Evolutionary conservation across 2,329 filamentous ascomycete species (phyloP).

Genomic region (Cladosporium sp.): DNA sequence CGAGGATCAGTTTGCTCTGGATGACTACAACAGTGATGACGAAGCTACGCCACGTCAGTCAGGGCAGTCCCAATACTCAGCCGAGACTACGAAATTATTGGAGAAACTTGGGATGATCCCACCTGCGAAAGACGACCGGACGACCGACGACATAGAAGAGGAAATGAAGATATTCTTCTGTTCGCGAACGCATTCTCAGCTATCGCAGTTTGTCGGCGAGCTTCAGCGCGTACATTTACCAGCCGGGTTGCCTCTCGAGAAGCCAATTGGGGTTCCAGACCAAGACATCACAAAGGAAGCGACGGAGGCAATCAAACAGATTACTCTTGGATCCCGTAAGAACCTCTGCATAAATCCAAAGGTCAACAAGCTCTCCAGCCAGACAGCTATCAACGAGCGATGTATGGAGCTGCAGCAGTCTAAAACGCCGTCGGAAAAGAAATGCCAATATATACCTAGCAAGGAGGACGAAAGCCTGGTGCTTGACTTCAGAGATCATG

Average conservation of each 20-base stretch:
- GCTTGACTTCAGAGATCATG: constrained; percentile 80
- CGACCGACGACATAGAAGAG: constrained; percentile 58
- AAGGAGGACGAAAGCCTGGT: constrained; percentile 72
- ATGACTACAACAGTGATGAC: constrained; percentile 70
- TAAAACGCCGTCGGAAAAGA: constrained; percentile 60
- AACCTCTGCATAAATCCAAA: constrained; percentile 86
- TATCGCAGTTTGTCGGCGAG: constrained; percentile 85
- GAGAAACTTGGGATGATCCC: constrained; percentile 56
- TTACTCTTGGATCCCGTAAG: constrained; percentile 83
- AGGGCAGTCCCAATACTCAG: constrained; percentile 53
- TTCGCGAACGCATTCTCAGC: constrained; percentile 87
- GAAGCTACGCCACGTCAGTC: constrained; percentile 42
- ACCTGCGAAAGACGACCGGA: constrained; percentile 39
- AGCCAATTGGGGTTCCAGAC: constrained; percentile 17
- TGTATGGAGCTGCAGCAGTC: constrained; percentile 88
- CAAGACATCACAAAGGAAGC: constrained; percentile 30
- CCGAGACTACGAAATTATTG: constrained; percentile 74
- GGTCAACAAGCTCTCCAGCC: constrained; percentile 68
- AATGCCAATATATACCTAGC: constrained; percentile 76
- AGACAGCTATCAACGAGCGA: constrained; percentile 87
- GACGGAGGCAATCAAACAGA: constrained; percentile 70
- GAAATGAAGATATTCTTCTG: constrained; percentile 88
- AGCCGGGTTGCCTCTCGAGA: constrained; percentile 57
- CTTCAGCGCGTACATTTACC: constrained; percentile 77
- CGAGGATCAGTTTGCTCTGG: constrained; percentile 73